Conservation (phyloP, 306 rosid species). For the Citrullus amarus region DNA sequence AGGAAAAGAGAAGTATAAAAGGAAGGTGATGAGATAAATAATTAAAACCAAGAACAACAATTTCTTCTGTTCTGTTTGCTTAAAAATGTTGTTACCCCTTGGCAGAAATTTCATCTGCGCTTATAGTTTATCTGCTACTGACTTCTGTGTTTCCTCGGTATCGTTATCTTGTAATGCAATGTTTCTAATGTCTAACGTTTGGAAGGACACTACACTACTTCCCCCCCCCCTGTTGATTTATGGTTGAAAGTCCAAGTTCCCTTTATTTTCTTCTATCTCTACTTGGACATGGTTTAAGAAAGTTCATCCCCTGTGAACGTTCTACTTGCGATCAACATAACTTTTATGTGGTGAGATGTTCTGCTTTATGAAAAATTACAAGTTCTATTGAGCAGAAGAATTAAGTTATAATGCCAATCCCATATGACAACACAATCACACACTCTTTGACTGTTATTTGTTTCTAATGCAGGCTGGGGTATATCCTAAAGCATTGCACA, state of each 20-base stretch:
- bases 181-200: not conserved
- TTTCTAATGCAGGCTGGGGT: slow-evolving; percentile 45
- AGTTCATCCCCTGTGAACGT: not conserved
- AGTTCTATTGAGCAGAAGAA: not conserved
- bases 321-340: not conserved
- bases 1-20: not conserved
- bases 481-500: slow-evolving; percentile 47
- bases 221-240: not conserved
- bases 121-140: not conserved
- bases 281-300: not conserved
- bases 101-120: not conserved
- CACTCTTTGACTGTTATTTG: not conserved
- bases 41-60: not conserved
- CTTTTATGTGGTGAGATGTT: not conserved
- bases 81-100: not conserved
- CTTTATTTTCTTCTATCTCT: not conserved
- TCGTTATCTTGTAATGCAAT: not conserved
- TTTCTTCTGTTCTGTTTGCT: not conserved
- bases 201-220: not conserved
- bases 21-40: not conserved
- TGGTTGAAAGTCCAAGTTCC: not conserved
- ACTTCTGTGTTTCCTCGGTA: not conserved
- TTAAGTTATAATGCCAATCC: not conserved
- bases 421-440: not conserved
- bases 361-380: not conserved